These are phyloP conservation scores for Verticillium isaacii DNA, from an alignment of 2,329 filamentous ascomycete species.

Conservation along the genomic window DNA sequence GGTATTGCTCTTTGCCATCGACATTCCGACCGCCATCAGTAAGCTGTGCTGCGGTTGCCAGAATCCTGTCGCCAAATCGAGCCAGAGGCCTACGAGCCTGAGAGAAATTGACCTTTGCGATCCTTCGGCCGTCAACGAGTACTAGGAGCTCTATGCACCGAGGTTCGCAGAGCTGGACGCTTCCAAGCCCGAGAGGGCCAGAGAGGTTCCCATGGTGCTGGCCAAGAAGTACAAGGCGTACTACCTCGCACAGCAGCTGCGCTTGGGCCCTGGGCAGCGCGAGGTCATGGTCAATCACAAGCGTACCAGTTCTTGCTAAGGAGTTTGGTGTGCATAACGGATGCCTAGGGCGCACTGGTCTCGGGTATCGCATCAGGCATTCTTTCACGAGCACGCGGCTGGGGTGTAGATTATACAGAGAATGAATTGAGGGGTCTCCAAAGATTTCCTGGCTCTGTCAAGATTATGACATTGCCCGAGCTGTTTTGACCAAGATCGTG, in stretches of 20 bases:
- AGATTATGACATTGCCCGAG: too few relatives aligned
- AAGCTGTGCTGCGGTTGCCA: background rate
- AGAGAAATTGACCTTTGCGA: background rate
- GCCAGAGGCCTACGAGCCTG: background rate
- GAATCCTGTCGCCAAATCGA: background rate
- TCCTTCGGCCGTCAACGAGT: background rate
- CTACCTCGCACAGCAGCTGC: background rate
- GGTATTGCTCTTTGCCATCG: background rate
- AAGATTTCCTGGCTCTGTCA: too few relatives aligned
- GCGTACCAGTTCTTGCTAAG: background rate
- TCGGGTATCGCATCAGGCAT: too few relatives aligned
- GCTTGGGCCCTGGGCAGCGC: background rate
- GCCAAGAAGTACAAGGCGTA: background rate
- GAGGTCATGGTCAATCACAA: background rate
- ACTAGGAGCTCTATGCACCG: background rate
- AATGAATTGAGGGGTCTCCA: too few relatives aligned
- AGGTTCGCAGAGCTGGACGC: too few relatives aligned
- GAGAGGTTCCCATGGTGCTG: background rate
- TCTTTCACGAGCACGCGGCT: too few relatives aligned
- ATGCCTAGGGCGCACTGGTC: too few relatives aligned
- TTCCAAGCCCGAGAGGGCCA: background rate
- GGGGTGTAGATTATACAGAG: too few relatives aligned
- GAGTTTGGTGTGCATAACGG: background rate
- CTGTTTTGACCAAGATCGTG: too few relatives aligned
- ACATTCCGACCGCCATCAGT: background rate